Conservation (phyloP, 2,329 filamentous ascomycete species). For the Aspergillus calidoustus region DNA sequence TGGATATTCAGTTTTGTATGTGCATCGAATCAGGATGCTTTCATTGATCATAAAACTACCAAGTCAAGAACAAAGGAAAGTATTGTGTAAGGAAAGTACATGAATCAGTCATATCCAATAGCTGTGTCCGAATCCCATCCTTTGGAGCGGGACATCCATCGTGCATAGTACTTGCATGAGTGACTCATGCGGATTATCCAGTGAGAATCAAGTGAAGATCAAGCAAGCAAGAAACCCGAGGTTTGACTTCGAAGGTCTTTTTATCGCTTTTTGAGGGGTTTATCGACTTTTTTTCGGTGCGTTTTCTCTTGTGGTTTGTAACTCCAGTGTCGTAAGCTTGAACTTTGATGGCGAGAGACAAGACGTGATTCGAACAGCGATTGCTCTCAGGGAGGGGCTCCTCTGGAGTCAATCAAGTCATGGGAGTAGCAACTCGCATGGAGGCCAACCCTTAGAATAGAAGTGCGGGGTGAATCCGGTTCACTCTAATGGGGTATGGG, state of each 20-base stretch:
- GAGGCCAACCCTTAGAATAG: constrained; percentile 11
- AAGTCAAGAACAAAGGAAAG: neutral
- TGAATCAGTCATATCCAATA: constrained; percentile 8
- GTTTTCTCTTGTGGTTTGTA: neutral
- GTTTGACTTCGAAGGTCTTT: neutral
- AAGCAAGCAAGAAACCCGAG: neutral
- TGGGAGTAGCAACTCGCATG: constrained; percentile 14
- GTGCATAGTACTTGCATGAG: constrained; percentile 1
- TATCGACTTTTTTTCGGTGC: neutral
- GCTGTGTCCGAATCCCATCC: neutral
- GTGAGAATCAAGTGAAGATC: constrained; percentile 7
- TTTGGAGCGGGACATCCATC: constrained; percentile 10
- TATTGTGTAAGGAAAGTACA: constrained; percentile 2
- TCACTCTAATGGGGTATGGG: constrained; percentile 9
- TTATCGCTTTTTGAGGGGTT: neutral
- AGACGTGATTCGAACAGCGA: neutral
- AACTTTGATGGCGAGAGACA: neutral
- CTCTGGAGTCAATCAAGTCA: neutral
- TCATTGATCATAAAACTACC: neutral
- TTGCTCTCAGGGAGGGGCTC: neutral
- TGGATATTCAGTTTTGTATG: neutral
- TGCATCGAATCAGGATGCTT: neutral
- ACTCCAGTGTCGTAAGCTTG: neutral
- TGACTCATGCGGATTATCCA: constrained; percentile 14
- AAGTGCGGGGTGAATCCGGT: constrained; percentile 15